Base-by-base conservation (phyloP, 2,329 filamentous ascomycete species). In the Xylaria sp. region DNA sequence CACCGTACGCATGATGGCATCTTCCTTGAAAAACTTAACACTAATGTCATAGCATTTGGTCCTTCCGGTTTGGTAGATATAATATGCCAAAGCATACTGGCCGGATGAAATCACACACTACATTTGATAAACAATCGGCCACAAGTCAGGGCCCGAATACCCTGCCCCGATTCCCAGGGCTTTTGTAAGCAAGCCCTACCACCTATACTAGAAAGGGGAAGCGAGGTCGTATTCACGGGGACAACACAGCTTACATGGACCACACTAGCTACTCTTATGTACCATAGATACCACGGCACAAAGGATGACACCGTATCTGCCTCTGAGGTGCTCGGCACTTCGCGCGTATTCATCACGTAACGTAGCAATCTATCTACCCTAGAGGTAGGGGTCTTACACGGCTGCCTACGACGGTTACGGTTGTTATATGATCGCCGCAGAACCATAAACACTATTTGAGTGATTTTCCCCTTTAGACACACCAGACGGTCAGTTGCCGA, bases 141-240 rank as follows among this genome's bases (percentile, higher is more conserved):
- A 20, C 15, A 51, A 41, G 25, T 23, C 41, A 58, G 32, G 32
- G 57, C 25, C 25, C 18, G 13, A 15, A 44, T 23, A 37, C 23
- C 66, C 34, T 37, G 15, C 18, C 28, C 28, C 23, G 18, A 13
- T 50, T 60, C 60, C 54, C 37, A 23, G 28, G 18, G 61, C 32
- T 55, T 44, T 34, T 60, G 25, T 58, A 65, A 65, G 52, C 54
- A 57, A 48, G 50, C 8, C 48, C 25, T 39, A 61, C 50, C 18
- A n/a, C 41, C 41, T 7, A 46, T 46, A 46, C 48, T 41, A n/a
- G 34, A 32, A 60, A 28, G 28, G 51, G 61, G 54, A 63, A 52
- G 44, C 12, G 15, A 58, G 8, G 34, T 37, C 34, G 34, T 37
- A 37, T 37, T 37, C 34, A 37, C 46, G 18, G 18, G 39, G 28